Conservation (phyloP, 1,284 basidiomycete genomes). For the Moesziomyces antarcticus region DNA sequence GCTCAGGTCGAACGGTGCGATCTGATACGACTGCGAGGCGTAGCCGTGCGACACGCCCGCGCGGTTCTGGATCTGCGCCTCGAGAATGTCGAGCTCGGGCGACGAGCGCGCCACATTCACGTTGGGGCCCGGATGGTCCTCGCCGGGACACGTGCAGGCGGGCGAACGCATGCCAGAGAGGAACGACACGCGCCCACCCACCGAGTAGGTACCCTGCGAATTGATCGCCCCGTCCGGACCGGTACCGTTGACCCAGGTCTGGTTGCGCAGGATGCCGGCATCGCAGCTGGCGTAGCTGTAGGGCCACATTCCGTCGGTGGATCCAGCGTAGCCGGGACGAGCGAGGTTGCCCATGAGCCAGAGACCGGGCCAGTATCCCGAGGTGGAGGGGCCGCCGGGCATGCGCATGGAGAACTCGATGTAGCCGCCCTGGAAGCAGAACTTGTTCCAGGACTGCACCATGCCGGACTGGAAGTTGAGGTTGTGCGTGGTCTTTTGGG, state of each 20-base stretch:
- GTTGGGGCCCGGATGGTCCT: constrained; percentile 64
- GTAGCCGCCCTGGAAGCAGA: constrained; percentile 67
- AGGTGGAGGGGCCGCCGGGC: constrained; percentile 56
- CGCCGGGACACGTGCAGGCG: constrained; percentile 59
- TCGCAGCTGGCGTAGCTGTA: constrained; percentile 68
- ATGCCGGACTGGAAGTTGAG: constrained; percentile 64
- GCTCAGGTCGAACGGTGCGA: constrained; percentile 64
- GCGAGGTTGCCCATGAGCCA: constrained; percentile 66
- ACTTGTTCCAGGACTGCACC: constrained; percentile 65
- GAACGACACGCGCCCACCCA: constrained; percentile 31
- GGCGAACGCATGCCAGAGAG: constrained; percentile 47
- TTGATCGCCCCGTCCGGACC: constrained; percentile 54
- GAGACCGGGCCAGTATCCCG: constrained; percentile 71
- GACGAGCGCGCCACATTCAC: constrained; percentile 63
- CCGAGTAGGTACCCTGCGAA: constrained; percentile 35
- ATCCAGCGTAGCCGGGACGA: constrained; percentile 64
- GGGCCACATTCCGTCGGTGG: constrained; percentile 67
- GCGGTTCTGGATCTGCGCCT: constrained; percentile 72
- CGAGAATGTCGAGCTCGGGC: constrained; percentile 67
- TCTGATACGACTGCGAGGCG: constrained; percentile 65
- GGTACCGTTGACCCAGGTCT: constrained; percentile 52
- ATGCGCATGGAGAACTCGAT: constrained; percentile 60
- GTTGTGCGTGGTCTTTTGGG: constrained; percentile 48
- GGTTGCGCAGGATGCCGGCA: constrained; percentile 59
- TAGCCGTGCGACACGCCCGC: constrained; percentile 48